Conservation (phyloP, 495 filamentous ascomycete genomes). For the Podospora bellae-mahoneyi region DNA sequence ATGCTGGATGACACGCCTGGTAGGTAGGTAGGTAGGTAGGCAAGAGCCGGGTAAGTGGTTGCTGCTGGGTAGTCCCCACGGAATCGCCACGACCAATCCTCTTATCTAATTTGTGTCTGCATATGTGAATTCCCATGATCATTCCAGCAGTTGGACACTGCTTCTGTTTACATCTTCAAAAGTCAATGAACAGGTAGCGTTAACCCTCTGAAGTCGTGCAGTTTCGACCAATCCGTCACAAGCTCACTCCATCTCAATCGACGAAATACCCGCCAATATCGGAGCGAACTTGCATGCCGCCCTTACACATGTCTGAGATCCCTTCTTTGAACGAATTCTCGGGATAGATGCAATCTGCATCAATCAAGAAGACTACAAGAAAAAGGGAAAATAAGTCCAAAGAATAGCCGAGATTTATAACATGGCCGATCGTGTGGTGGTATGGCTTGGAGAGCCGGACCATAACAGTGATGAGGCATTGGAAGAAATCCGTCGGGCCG, state of each 20-base stretch:
- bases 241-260: slow-evolving; percentile 15
- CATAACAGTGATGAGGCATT: background rate
- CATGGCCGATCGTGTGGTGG: background rate
- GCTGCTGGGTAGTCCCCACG: too few species aligned
- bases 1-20: too few species aligned
- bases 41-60: too few species aligned
- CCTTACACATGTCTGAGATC: slow-evolving; percentile 19
- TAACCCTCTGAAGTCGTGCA: too few species aligned
- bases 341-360: slow-evolving; percentile 7
- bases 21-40: too few species aligned
- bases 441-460: background rate
- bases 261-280: slow-evolving; percentile 24
- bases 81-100: too few species aligned
- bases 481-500: background rate
- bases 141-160: too few species aligned
- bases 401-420: background rate
- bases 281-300: slow-evolving; percentile 22
- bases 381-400: background rate
- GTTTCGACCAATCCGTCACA: slow-evolving; percentile 30
- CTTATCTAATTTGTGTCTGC: too few species aligned
- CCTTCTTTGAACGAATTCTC: slow-evolving; percentile 1
- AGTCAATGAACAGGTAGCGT: too few species aligned
- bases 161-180: too few species aligned
- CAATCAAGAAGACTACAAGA: slow-evolving; percentile 1
- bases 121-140: too few species aligned